Conservation (phyloP, 2,329 filamentous ascomycete species). For the Aspergillus oerlinghausenensis region DNA sequence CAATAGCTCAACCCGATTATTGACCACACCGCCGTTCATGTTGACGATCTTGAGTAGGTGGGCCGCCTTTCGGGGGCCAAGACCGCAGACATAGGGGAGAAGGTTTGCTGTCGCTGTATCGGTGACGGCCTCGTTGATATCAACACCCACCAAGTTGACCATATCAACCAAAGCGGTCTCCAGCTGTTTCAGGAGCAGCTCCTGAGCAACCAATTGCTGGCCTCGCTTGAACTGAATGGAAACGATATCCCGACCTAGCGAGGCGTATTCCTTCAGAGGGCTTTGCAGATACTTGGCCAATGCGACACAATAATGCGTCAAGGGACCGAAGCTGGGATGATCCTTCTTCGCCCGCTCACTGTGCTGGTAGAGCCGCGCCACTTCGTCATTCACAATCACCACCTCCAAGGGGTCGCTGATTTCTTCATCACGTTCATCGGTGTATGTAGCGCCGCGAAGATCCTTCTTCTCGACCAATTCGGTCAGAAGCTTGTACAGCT, state of each 20-base stretch:
- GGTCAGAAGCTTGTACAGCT: conserved; percentile 75
- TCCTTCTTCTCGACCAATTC: conserved; percentile 72
- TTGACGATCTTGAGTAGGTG: conserved; percentile 85
- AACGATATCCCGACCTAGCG: conserved; percentile 78
- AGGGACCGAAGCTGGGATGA: conserved; percentile 71
- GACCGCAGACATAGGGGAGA: conserved; percentile 82
- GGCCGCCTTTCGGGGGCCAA: conserved; percentile 87
- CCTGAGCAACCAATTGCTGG: conserved; percentile 80
- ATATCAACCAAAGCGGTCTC: conserved; percentile 98
- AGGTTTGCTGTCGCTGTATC: conserved; percentile 81
- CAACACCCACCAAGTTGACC: conserved; percentile 93
- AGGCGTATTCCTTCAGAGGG: conserved; percentile 93
- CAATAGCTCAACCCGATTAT: conserved; percentile 79
- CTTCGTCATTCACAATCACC: conserved; percentile 90
- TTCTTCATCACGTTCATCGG: conserved; percentile 74
- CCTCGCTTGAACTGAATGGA: conserved; percentile 86
- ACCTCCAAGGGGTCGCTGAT: conserved; percentile 79
- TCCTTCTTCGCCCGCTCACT: conserved; percentile 74
- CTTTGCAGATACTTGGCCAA: conserved; percentile 91
- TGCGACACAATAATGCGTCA: conserved; percentile 85
- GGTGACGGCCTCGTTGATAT: conserved; percentile 84
- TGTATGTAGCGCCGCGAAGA: conserved; percentile 74
- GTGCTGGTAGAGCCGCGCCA: conserved; percentile 92
- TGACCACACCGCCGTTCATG: conserved; percentile 79
- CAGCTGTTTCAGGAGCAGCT: conserved; percentile 78